Evolutionary conservation across 1,284 basidiomycete genomes (phyloP), one percentile per base, ranked within the genome.

Genomic region (Cystobasidium sp.): DNA sequence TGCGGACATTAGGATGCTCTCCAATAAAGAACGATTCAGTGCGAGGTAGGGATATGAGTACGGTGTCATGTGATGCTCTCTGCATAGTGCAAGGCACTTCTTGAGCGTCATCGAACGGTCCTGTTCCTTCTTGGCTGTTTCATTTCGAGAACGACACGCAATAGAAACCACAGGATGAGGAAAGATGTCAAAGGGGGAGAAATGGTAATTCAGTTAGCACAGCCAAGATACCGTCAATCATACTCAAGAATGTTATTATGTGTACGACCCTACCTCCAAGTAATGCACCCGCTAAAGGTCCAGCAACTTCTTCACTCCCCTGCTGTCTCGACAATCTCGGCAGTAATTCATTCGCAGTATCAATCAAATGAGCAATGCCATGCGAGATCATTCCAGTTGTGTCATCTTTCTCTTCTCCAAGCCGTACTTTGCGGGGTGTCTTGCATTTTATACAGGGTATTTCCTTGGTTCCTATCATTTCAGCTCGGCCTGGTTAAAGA

Each of bases 1-100:
- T 39, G 52, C 22, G 37, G 12, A 31, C 51, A 31, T 44, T 41
- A 51, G 22, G 24, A 41, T 56, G 16, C 53, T 41, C n/a, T 73
- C 62, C 10, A 65, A 41, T 4, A 44, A 18, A 16, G 16, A 39
- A 10, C 63, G 47, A 39, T 73, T 55, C 22, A 73, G 52, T 20
- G 62, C 63, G 20, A 73, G 70, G n/a, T 53, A 55, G 43, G 70
- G 62, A 56, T 73, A 55, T 43, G 70, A 73, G 31, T 49, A 46
- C 4, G 51, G 49, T 18, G 52, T 43, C 20, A 73, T 53, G 24
- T 59, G 56, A 24, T 73, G 70, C 52, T 44, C 31, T 12, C 66
- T 41, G 24, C 41, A 31, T 22, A 73, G 31, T 18, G 18, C 31
- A 5, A 43, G 10, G 68, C 58, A 56, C 20, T n/a, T 59, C 56